These are phyloP conservation scores for Xylaria intraflava DNA, from an alignment of 495 filamentous ascomycete genomes.

Conservation along the genomic window DNA sequence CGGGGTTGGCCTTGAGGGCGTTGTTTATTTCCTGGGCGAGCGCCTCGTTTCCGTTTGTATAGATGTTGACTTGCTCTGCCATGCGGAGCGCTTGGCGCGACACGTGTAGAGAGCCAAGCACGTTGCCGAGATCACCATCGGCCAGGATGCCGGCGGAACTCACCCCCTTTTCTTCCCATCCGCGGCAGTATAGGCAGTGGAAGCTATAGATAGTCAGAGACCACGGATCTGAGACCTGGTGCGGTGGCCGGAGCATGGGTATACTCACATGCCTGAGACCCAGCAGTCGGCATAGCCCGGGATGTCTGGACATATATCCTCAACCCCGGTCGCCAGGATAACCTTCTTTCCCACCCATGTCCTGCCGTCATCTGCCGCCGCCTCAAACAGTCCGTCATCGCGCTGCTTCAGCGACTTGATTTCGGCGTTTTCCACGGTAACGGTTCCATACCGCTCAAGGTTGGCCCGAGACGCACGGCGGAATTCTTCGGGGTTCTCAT, in stretches of 20 bases:
- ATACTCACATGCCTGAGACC: background rate
- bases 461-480: slow-evolving; percentile 24
- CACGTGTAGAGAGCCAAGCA: slow-evolving; percentile 10
- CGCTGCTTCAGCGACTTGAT: slow-evolving; percentile 24
- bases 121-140: slow-evolving; percentile 6
- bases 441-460: slow-evolving; percentile 33
- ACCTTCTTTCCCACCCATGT: slow-evolving; percentile 35
- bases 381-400: slow-evolving; percentile 20
- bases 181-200: slow-evolving; percentile 19
- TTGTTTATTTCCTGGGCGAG: background rate
- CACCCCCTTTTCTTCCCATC: slow-evolving; percentile 11
- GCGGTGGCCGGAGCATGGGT: background rate
- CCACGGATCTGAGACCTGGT: background rate
- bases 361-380: slow-evolving; percentile 22
- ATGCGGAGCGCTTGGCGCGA: slow-evolving; percentile 4
- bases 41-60: slow-evolving; percentile 13
- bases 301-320: slow-evolving; percentile 29
- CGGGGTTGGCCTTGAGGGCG: background rate
- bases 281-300: slow-evolving; percentile 34
- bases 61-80: slow-evolving; percentile 6
- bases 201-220: slow-evolving; percentile 6
- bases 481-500: slow-evolving; percentile 29
- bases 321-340: slow-evolving; percentile 34
- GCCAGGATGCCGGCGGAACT: background rate
- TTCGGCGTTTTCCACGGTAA: slow-evolving; percentile 29